phyloP scores from a whole-genome alignment of 2,329 filamentous ascomycete genomes.

The Xylariaceae sp. region DNA sequence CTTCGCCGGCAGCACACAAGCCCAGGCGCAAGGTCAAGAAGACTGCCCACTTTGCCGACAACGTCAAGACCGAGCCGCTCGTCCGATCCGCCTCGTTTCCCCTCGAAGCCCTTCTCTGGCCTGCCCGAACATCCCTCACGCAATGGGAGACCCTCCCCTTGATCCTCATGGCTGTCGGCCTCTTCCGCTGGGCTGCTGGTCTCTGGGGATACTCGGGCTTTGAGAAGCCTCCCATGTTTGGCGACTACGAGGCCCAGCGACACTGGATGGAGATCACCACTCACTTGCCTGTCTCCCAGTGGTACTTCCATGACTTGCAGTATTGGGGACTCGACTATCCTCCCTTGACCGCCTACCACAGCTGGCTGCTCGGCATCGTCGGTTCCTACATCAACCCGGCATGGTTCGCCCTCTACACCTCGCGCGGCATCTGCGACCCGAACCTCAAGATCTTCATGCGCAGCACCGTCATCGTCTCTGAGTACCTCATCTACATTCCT shows the following conservation, averaged over 20 bases:
- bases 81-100: conserved; percentile 72
- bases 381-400: conserved; percentile 71
- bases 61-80: conserved; percentile 40
- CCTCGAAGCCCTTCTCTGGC: conserved; percentile 91
- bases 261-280: conserved; percentile 99
- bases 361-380: conserved; percentile 88
- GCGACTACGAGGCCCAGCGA: conserved; percentile 95
- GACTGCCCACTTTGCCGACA: conserved; percentile 37
- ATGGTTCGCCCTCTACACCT: conserved; percentile 85
- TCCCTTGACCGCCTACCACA: conserved; percentile 95
- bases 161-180: conserved; percentile 81
- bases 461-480: conserved; percentile 82
- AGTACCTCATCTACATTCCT: conserved; percentile 86
- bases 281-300: conserved; percentile 83
- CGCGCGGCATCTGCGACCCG: conserved; percentile 75
- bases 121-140: conserved; percentile 74
- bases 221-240: conserved; percentile 81
- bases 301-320: conserved; percentile 95
- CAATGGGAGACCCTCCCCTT: conserved; percentile 91
- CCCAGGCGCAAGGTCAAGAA: conserved; percentile 56
- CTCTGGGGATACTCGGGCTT: conserved; percentile 94
- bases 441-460: conserved; percentile 93
- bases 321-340: conserved; percentile 99
- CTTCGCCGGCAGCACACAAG: conserved; percentile 53
- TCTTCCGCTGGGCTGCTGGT: conserved; percentile 89